Base-by-base conservation (phyloP, 306 rosid genomes). In the Calophaca sinica region DNA sequence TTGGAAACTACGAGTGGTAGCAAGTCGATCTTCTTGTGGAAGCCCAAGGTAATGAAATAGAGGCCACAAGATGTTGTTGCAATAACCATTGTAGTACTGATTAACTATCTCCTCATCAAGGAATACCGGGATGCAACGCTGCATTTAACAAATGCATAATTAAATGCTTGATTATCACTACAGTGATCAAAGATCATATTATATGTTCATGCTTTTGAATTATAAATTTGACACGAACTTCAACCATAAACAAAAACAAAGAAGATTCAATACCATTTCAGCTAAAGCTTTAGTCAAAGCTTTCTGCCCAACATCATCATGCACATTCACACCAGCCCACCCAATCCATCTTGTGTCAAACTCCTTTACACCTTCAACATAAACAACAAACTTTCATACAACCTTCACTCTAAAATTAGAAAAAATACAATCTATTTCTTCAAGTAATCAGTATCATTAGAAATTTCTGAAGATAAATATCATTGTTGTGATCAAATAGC, bases 31-130 rank as follows among this genome's bases (percentile, higher is more conserved):
- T 84, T 94, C 98, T 76, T 94, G 97, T 68, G 98, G 98, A 80
- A 94, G 97, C 28, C 89, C 89, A 64, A 94, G 97, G 80, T 94
- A 94, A 80, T 94, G 98, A 79, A 91, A 91, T 55, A 94, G 91
- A 54, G 98, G 97, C 98, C 98, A 94, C 73, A 94, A 85, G 75
- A 94, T 90, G 85, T 94, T 94, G 96, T 91, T 94, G 75, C 98
- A 94, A 53, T 94, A 94, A 65, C 98, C 98, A 78, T 94, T 94
- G 77, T 94, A 94, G 81, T 94, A 94, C 73, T 94, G 97, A 85
- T 88, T 94, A 82, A 91, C 96, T 36, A 88, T 84, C 80, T 90
- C 96, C 84, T 94, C 97, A 14, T 94, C 94, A 60, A 94, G 98
- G 82, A 94, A 89, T 41, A 94, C 94, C 0, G 97, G 98, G 69